A percentile compares a stretch with the other conserved stretches of the same genome.
phyloP scores from a whole-genome alignment of 1,139 yeast species.

The Scheffersomyces insectosa region DNA sequence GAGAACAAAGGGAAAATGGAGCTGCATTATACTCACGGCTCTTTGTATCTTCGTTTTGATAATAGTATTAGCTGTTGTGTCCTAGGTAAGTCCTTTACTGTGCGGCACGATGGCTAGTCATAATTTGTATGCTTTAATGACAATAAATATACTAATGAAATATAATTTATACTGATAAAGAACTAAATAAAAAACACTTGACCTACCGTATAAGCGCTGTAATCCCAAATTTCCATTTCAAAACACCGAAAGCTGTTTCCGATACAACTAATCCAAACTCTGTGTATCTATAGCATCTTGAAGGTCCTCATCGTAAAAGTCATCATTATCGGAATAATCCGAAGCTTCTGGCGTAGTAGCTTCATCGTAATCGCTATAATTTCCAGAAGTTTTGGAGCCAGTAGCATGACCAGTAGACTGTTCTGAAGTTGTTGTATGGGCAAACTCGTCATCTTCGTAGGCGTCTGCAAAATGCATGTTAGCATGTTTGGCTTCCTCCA shows the following conservation, averaged over 20 bases:
- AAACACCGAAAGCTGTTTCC: too few relatives aligned
- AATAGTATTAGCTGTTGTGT: slow-evolving; percentile 37
- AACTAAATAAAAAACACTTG: too few relatives aligned
- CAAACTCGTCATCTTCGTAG: slow-evolving; percentile 26
- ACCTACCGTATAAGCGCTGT: too few relatives aligned
- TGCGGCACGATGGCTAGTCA: not conserved
- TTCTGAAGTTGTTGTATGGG: slow-evolving; percentile 3
- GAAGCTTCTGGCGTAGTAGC: slow-evolving; percentile 29
- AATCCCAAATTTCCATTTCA: too few relatives aligned
- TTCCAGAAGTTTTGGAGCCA: slow-evolving; percentile 4
- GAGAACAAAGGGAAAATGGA: slow-evolving; percentile 68
- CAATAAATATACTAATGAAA: too few relatives aligned
- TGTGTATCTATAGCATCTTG: slow-evolving; percentile 8
- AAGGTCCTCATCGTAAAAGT: slow-evolving; percentile 6
- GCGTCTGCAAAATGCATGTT: slow-evolving; percentile 29
- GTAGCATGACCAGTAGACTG: slow-evolving; percentile 4
- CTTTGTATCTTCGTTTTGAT: slow-evolving; percentile 39
- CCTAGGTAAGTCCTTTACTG: too few relatives aligned
- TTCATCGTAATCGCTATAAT: slow-evolving; percentile 15
- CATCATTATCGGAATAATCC: slow-evolving; percentile 18
- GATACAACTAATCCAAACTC: slow-evolving; percentile 13
- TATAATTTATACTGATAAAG: too few relatives aligned
- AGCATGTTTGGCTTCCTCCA: slow-evolving; percentile 22
- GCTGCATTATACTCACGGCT: slow-evolving; percentile 60
- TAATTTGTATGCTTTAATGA: too few relatives aligned